Evolutionary conservation across 202 grass and related monocot species (phyloP), one percentile per base, ranked within the genome.

Genomic region (Saccharum hybrid): DNA sequence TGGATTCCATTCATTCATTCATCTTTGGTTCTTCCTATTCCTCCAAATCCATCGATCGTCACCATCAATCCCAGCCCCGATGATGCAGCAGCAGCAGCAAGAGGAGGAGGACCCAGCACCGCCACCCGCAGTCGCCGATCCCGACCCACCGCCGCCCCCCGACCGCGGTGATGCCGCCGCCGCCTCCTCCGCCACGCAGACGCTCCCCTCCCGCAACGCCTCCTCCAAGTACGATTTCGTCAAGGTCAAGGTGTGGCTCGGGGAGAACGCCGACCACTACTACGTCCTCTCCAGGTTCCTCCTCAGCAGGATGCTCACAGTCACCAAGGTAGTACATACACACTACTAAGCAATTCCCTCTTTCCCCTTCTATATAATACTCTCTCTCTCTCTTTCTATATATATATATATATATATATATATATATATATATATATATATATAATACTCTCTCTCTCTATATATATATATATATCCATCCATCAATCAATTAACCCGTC

Each of bases 161-260:
- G 75, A 88, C 40, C 56, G 37, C 74, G 81, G 52, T 38, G 69
- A 73, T 45, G 69, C 61, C 52, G 23, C 60, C 15, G 28, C 75
- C 21, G 15, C 42, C 42, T 48, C 45, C 41, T 18, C 49, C 36
- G 46, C 88, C 13, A 42, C 64, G 28, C 82, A 76, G 66, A 65
- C 85, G 42, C 80, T 81, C 63, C 86, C 91, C 49, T 91, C 92
- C 76, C 88, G 94, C 77, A 94, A 92, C 64, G 92, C 90, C 63
- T 93, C 94, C 46, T 97, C 94, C 84, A 97, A 97, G 84, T 97
- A 97, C 80, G 95, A 97, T 80, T 97, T 97, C 81, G 90, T 97
- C 72, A 94, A 97, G 92, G 94, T 98, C 59, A 98, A 98, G 90
- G 95, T 94, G 3, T 98, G 95, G 95, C 88, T 98, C 22, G 95